Evolutionary conservation across 148 eudicot genomes (phyloP), one percentile per base, ranked within the genome.

Genomic region (Heliosperma pusillum): DNA sequence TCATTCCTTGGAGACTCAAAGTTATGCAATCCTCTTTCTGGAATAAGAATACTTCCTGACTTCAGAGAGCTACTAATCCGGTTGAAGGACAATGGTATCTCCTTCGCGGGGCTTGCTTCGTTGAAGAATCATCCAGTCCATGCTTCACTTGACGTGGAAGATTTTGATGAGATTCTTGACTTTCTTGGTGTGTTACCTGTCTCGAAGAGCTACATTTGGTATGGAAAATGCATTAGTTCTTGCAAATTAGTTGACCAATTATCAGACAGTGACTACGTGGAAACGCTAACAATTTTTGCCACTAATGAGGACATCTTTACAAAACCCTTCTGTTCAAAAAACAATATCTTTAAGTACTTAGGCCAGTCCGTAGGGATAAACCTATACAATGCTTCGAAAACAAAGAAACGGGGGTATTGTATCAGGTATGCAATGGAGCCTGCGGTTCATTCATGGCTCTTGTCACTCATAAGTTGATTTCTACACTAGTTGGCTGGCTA

Each of bases 191-290:
- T 89, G 12, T 3, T 45, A 25, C 47, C 64, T 70, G 82, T 83
- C 8, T 42, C 68, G 25, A 16, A 73, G 45, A 84, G 69, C 22
- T 59, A 42, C 17, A 84, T 69, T 36, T 89, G 92, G 92, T 87
- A 87, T 62, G 71, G 78, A 6, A 78, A 77, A 64, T 86, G 88
- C 74, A 85, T 88, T 44, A 58, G 65, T 52, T 74, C 84, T 76
- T 85, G 85, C 64, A 82, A 87, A 65, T 68, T 87, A n/a, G 65
- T 52, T 9, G 77, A 11, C 59, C 76, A 74, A 86, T 86, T n/a
- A 82, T 79, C 84, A 0, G 87, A 82, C 44, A 66, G 68, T 60
- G 66, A 78, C 68, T 87, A 87, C 73, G 47, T 83, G 10, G 79
- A 87, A 21, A 75, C 87, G 57, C 77, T 89, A 15, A 12, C 60